Percentiles rank a stretch among this genome's conserved stretches.
Conservation (phyloP, 352 stramenopile species). For the Phytophthora megakarya region DNA sequence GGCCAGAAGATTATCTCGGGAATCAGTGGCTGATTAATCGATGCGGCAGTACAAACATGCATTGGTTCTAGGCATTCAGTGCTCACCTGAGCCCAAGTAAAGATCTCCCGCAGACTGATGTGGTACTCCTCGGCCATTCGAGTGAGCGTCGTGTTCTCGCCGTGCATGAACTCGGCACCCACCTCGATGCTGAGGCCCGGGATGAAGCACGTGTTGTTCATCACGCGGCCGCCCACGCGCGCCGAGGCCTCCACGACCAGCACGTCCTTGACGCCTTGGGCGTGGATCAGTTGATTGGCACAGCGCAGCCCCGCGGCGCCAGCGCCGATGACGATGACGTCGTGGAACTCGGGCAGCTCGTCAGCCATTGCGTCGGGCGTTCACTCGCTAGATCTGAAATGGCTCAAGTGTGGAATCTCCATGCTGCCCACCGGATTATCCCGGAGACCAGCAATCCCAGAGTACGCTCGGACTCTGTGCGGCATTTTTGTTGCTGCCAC, state of each 20-base stretch:
- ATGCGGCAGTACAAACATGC: conserved; percentile 45
- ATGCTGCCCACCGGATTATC: neutral
- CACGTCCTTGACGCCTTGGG: conserved; percentile 62
- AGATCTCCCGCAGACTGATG: conserved; percentile 80
- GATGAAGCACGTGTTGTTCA: conserved; percentile 66
- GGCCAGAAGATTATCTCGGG: conserved; percentile 76
- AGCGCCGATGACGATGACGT: conserved; percentile 76
- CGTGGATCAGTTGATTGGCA: conserved; percentile 61
- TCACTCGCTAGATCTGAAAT: conserved; percentile 26
- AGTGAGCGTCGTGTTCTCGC: conserved; percentile 79
- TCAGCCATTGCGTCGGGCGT: conserved; percentile 10
- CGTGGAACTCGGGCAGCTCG: conserved; percentile 41
- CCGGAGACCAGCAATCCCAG: conserved; percentile 34
- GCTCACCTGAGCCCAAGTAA: conserved; percentile 84
- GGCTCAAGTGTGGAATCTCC: neutral
- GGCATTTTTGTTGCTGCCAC: conserved; percentile 27
- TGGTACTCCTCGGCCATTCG: conserved; percentile 63
- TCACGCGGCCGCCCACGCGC: conserved; percentile 70
- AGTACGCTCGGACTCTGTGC: conserved; percentile 9
- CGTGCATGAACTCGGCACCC: conserved; percentile 77
- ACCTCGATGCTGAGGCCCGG: conserved; percentile 76
- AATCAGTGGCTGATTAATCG: conserved; percentile 92
- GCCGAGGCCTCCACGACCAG: conserved; percentile 76
- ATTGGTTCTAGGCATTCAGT: conserved; percentile 7
- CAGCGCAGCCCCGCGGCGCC: conserved; percentile 72